A percentile compares a stretch with the other conserved stretches of the same genome.
phyloP scores from a whole-genome alignment of 306 rosid species.

The Cucurbita argyrosperma region DNA sequence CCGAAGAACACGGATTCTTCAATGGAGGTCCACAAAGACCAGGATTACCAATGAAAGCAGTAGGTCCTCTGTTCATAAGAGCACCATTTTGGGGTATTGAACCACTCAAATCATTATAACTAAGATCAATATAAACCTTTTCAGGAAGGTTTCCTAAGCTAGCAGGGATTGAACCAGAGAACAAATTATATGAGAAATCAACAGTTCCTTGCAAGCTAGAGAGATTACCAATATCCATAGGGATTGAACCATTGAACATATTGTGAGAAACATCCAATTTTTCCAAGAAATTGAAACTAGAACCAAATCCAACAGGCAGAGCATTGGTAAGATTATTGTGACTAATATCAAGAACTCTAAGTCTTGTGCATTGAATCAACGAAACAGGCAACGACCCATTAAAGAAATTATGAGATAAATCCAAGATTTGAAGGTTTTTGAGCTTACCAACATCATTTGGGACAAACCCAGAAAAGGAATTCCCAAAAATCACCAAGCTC shows the following conservation, averaged over 20 bases:
- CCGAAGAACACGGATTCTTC: conserved; percentile 72
- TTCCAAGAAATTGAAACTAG: conserved; percentile 40
- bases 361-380: conserved; percentile 60
- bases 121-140: conserved; percentile 93
- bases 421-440: conserved; percentile 66
- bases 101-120: conserved; percentile 68
- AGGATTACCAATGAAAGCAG: conserved; percentile 92
- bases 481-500: conserved; percentile 88
- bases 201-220: conserved; percentile 80
- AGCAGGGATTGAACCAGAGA: conserved; percentile 70
- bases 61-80: conserved; percentile 94
- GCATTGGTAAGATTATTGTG: conserved; percentile 61
- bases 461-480: conserved; percentile 74
- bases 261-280: conserved; percentile 67
- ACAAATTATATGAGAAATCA: conserved; percentile 80
- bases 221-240: conserved; percentile 65
- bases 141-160: conserved; percentile 89
- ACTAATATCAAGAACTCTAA: conserved; percentile 51
- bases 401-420: conserved; percentile 65
- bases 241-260: conserved; percentile 62
- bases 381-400: conserved; percentile 61
- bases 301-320: conserved; percentile 59
- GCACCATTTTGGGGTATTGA: conserved; percentile 95
- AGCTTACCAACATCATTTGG: conserved; percentile 70
- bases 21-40: conserved; percentile 88